A percentile compares a stretch with the other conserved stretches of the same genome.
Evolutionary conservation across 2,329 filamentous ascomycete genomes (phyloP).

Genomic region (Hypomyces rosellus): DNA sequence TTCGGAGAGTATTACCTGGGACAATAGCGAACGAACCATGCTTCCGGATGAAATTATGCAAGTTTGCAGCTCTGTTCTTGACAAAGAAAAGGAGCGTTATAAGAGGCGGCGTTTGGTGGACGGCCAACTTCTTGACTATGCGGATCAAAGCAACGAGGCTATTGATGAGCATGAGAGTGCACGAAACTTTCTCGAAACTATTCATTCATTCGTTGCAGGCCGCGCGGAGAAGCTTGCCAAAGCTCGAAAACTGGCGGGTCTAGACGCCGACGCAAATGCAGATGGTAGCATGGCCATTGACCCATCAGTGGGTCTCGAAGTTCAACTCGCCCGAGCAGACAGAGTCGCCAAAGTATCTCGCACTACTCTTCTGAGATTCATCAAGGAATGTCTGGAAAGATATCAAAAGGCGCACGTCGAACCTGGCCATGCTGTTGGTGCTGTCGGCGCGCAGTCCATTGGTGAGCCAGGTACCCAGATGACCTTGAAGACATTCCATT

Average conservation of each 20-base stretch:
- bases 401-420: constrained; percentile 89
- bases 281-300: constrained; percentile 13
- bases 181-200: constrained; percentile 72
- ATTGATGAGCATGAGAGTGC: constrained; percentile 78
- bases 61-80: constrained; percentile 62
- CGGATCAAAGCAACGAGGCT: constrained; percentile 60
- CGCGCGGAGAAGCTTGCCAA: constrained; percentile 55
- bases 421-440: constrained; percentile 91
- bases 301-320: constrained; percentile 20
- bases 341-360: constrained; percentile 79
- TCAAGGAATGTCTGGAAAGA: constrained; percentile 77
- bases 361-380: constrained; percentile 66
- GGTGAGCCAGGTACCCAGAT: constrained; percentile 98
- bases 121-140: constrained; percentile 58
- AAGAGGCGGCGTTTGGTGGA: constrained; percentile 55
- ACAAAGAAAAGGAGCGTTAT: constrained; percentile 60
- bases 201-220: constrained; percentile 64
- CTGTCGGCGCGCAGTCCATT: constrained; percentile 94
- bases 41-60: constrained; percentile 66
- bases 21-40: constrained; percentile 68
- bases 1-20: constrained; percentile 67
- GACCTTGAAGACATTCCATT: constrained; percentile 99
- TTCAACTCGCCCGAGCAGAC: constrained; percentile 43
- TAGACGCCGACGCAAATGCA: constrained; percentile 27
- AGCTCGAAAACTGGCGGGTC: constrained; percentile 44